These are phyloP conservation scores for Phytophthora hibernalis DNA, from an alignment of 352 stramenopile genomes.

Conservation along the genomic window DNA sequence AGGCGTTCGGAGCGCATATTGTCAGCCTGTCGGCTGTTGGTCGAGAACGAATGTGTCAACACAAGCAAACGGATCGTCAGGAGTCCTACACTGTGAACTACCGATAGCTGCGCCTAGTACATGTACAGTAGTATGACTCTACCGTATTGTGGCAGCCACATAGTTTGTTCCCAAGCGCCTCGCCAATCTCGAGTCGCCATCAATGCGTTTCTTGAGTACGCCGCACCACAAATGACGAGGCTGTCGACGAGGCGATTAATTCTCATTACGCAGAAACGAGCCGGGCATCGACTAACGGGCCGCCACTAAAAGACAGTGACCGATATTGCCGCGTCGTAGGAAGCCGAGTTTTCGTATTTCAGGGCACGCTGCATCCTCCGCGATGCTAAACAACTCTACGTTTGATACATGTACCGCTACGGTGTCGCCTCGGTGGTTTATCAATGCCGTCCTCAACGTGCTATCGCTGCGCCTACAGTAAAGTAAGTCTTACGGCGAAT, in stretches of 20 bases:
- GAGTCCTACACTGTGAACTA: too few relatives aligned
- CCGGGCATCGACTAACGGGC: slow-evolving; percentile 9
- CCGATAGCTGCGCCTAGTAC: too few relatives aligned
- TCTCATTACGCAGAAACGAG: too few relatives aligned
- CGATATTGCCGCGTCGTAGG: slow-evolving; percentile 9
- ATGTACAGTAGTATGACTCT: too few relatives aligned
- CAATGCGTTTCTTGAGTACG: too few relatives aligned
- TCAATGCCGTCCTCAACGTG: too few relatives aligned
- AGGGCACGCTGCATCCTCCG: slow-evolving; percentile 10
- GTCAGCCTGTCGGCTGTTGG: slow-evolving; percentile 5
- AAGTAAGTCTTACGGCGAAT: too few relatives aligned
- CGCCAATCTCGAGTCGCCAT: too few relatives aligned
- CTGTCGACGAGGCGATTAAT: background rate
- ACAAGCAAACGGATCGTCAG: background rate
- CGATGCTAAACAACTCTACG: slow-evolving; percentile 15
- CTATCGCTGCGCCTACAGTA: too few relatives aligned
- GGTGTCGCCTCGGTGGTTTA: too few relatives aligned
- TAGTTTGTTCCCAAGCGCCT: too few relatives aligned
- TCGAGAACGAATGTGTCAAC: background rate
- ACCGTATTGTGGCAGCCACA: background rate
- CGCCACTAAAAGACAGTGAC: slow-evolving; percentile 1
- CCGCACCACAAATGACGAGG: background rate
- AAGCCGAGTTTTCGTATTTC: slow-evolving; percentile 18
- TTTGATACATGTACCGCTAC: background rate
- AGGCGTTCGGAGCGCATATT: background rate